Evolutionary conservation across 257 asterid genomes (phyloP).

Genomic region (Phtheirospermum japonicum): DNA sequence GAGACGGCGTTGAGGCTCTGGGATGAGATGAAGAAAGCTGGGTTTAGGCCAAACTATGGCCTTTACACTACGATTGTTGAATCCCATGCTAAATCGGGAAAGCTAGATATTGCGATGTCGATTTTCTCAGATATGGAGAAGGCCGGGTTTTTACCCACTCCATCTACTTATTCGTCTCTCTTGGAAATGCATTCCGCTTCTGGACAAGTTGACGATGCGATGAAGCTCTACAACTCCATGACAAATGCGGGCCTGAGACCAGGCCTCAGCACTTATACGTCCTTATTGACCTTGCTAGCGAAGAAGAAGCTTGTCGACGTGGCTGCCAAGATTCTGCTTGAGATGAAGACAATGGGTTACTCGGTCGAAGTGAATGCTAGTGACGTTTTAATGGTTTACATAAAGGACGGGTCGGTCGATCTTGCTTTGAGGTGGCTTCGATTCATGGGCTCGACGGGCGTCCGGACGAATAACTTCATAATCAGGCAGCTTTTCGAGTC

Average conservation of each 20-base stretch:
- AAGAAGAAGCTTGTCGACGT: slow-evolving; percentile 92
- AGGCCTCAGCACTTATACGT: slow-evolving; percentile 75
- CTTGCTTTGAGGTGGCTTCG: slow-evolving; percentile 91
- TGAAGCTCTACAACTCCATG: slow-evolving; percentile 95
- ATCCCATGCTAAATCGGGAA: slow-evolving; percentile 95
- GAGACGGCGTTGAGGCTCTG: slow-evolving; percentile 75
- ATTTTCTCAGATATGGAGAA: slow-evolving; percentile 89
- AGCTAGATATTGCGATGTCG: slow-evolving; percentile 88
- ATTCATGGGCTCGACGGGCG: slow-evolving; percentile 92
- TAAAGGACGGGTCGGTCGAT: slow-evolving; percentile 89
- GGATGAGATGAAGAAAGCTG: slow-evolving; percentile 94
- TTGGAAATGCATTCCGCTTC: slow-evolving; percentile 94
- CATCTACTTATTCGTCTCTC: slow-evolving; percentile 91
- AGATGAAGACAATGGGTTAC: slow-evolving; percentile 97
- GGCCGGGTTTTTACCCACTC: slow-evolving; percentile 93
- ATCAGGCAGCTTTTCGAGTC: slow-evolving; percentile 90
- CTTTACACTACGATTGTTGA: slow-evolving; percentile 86
- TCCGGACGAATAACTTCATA: slow-evolving; percentile 92
- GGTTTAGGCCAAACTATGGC: slow-evolving; percentile 90
- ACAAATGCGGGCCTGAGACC: slow-evolving; percentile 89
- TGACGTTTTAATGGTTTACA: slow-evolving; percentile 92
- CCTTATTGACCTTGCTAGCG: slow-evolving; percentile 71
- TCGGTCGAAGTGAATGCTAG: slow-evolving; percentile 95
- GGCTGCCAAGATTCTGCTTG: slow-evolving; percentile 92
- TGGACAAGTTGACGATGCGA: slow-evolving; percentile 86